These are phyloP conservation scores for Penicillium oxalicum DNA, from an alignment of 2,329 filamentous ascomycete genomes.

Conservation along the genomic window DNA sequence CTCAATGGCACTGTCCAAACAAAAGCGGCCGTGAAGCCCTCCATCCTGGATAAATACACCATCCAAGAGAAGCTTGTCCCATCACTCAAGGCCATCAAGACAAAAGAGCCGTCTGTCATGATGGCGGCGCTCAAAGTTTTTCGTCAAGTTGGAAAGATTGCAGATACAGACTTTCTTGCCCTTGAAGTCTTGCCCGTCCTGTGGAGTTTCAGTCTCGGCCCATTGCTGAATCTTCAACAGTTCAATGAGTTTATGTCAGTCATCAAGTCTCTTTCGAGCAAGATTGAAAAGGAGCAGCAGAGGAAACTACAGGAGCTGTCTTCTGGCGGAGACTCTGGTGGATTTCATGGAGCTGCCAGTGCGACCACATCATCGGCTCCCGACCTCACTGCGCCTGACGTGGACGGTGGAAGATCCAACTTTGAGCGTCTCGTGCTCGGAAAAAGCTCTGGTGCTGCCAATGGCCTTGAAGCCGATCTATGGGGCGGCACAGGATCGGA, in stretches of 20 bases:
- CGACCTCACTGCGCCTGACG: constrained; percentile 40
- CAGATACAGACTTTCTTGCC: constrained; percentile 85
- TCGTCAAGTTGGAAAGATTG: constrained; percentile 71
- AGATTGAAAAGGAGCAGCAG: constrained; percentile 82
- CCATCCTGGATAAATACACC: constrained; percentile 91
- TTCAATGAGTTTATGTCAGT: constrained; percentile 87
- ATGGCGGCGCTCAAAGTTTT: constrained; percentile 84
- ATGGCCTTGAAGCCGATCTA: constrained; percentile 26
- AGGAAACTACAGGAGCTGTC: constrained; percentile 82
- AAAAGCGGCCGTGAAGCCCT: constrained; percentile 56
- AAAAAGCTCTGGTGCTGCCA: constrained; percentile 40
- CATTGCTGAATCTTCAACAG: constrained; percentile 76
- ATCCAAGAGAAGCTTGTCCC: constrained; percentile 97
- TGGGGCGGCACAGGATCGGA: constrained; percentile 31
- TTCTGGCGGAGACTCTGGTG: constrained; percentile 49
- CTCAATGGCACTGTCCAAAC: constrained; percentile 60
- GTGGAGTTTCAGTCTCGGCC: constrained; percentile 87
- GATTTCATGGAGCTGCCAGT: constrained; percentile 32
- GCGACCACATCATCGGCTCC: constrained; percentile 23
- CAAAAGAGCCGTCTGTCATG: constrained; percentile 96
- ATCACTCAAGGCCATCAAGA: constrained; percentile 86
- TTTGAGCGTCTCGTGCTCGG: constrained; percentile 90
- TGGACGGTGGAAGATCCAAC: constrained; percentile 58
- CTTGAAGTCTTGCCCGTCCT: constrained; percentile 84
- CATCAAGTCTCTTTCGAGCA: constrained; percentile 71